A percentile compares a stretch with the other conserved stretches of the same genome.
Conservation (phyloP, 179 eudicot species). For the Silene coronaria region DNA sequence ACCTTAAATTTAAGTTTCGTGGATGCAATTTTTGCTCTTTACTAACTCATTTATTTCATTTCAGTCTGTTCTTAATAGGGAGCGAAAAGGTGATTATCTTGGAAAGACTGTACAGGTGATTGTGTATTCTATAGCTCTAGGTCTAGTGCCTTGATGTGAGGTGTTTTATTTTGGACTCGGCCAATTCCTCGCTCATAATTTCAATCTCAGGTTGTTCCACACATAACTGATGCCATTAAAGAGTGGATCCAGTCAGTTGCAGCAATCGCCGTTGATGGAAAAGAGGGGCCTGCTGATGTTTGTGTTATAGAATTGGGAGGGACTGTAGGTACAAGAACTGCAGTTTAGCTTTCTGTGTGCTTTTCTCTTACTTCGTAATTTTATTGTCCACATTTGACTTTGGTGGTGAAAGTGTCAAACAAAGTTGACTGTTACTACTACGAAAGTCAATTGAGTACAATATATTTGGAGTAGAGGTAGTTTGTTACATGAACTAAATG, state of each 20-base stretch:
- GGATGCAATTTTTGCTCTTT: neutral
- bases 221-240: slow-evolving; percentile 62
- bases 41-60: slow-evolving; percentile 17
- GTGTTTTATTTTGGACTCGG: slow-evolving; percentile 2
- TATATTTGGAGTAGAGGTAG: too few relatives aligned
- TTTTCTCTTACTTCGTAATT: neutral
- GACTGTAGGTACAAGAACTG: slow-evolving; percentile 66
- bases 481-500: slow-evolving; percentile 4
- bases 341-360: neutral
- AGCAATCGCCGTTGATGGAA: slow-evolving; percentile 80
- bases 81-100: slow-evolving; percentile 90
- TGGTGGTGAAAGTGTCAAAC: too few relatives aligned
- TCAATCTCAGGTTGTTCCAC: slow-evolving; percentile 74
- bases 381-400: too few relatives aligned
- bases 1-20: slow-evolving; percentile 2
- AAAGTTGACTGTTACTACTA: too few relatives aligned
- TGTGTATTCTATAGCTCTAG: neutral
- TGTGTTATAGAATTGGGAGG: slow-evolving; percentile 98
- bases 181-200: slow-evolving; percentile 18
- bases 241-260: slow-evolving; percentile 78
- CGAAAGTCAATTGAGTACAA: too few relatives aligned
- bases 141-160: neutral
- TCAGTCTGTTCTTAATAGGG: slow-evolving; percentile 88
- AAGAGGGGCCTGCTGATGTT: slow-evolving; percentile 87
- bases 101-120: slow-evolving; percentile 97